Evolutionary conservation across 139 green algal genomes (phyloP).

Genomic region (Micractinium sp.): DNA sequence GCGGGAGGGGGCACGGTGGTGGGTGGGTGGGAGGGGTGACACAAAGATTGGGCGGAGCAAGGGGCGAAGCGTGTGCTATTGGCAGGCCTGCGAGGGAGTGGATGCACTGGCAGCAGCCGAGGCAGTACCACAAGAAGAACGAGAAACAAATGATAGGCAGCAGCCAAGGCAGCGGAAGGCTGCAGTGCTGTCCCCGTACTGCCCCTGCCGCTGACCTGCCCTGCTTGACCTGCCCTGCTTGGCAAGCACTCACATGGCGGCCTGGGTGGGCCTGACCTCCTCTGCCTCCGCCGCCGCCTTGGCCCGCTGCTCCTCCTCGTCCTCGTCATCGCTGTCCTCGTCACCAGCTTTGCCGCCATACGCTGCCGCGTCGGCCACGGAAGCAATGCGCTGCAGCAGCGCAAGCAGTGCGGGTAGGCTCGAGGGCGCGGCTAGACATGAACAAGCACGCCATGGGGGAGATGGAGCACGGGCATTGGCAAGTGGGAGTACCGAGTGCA

Average conservation of each 20-base stretch:
- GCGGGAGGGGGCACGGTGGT: neutral
- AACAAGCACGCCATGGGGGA: no score
- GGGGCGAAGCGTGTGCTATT: no score
- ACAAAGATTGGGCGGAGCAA: no score
- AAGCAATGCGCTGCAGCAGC: constrained; percentile 16
- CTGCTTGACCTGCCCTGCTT: neutral
- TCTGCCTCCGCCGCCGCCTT: neutral
- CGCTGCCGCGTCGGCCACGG: neutral
- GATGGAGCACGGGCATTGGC: no score
- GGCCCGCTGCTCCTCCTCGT: constrained; percentile 18
- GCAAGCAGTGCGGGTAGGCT: no score
- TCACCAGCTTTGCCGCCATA: neutral
- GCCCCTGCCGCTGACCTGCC: no score
- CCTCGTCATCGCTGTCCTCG: constrained; percentile 33
- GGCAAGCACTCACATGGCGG: constrained; percentile 29
- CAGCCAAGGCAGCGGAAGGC: neutral
- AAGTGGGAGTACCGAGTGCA: no score
- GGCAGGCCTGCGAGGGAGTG: neutral
- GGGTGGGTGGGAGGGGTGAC: neutral
- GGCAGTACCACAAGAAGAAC: neutral
- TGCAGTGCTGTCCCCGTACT: neutral
- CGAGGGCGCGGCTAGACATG: no score
- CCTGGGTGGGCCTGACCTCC: constrained; percentile 27
- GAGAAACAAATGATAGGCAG: no score
- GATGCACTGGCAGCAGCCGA: neutral